phyloP scores from a whole-genome alignment of 306 rosid genomes.

The Leucaena leucocephala region DNA sequence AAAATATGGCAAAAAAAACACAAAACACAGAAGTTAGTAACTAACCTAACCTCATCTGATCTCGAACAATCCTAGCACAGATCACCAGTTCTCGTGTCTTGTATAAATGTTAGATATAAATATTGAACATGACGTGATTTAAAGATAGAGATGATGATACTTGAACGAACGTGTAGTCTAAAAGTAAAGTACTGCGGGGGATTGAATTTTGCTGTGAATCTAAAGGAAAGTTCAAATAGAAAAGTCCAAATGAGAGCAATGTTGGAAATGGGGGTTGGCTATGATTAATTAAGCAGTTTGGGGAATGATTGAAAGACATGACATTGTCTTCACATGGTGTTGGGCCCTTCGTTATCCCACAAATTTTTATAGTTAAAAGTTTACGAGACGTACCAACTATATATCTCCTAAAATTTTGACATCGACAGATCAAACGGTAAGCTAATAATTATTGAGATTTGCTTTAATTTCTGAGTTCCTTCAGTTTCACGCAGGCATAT shows the following conservation, averaged over 20 bases:
- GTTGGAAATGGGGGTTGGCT: conserved; percentile 17
- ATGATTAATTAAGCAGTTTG: conserved; percentile 36
- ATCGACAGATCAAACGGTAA: conserved; percentile 20
- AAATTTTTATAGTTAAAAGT: conserved; percentile 6
- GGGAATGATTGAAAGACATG: conserved; percentile 23
- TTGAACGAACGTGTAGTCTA: conserved; percentile 1
- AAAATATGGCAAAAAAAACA: not conserved
- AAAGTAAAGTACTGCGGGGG: not conserved
- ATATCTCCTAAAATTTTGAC: conserved; percentile 6
- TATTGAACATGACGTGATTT: not conserved
- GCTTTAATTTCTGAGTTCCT: conserved; percentile 9
- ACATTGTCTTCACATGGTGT: conserved; percentile 40
- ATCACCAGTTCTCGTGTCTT: not conserved
- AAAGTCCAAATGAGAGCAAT: conserved; percentile 28
- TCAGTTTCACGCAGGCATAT: not conserved
- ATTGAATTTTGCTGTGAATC: not conserved
- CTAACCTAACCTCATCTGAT: not conserved
- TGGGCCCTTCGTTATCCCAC: conserved; percentile 31
- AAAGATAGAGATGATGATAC: not conserved
- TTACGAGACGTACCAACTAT: conserved; percentile 24
- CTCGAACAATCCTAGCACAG: not conserved
- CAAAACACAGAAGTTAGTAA: not conserved
- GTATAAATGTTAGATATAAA: not conserved
- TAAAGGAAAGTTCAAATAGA: not conserved
- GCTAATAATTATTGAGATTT: conserved; percentile 20